A percentile compares a stretch with the other conserved stretches of the same genome.
Evolutionary conservation across 257 asterid species (phyloP).

Genomic region (Solanum acaule): DNA sequence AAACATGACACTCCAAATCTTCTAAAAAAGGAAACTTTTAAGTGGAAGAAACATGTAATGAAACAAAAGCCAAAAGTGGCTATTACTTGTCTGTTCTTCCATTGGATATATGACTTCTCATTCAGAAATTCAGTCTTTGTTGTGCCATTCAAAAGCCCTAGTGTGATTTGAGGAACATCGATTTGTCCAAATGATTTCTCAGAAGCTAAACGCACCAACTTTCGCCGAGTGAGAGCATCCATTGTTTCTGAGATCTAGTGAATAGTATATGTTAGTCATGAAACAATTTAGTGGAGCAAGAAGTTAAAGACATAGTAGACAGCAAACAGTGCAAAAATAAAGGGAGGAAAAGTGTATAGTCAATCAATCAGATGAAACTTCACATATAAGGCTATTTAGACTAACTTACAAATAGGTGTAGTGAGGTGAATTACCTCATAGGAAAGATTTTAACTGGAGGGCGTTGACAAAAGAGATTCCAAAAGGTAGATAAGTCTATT

Average conservation of each 20-base stretch:
- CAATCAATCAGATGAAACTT: background rate
- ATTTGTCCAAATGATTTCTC: constrained; percentile 50
- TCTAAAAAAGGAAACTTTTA: background rate
- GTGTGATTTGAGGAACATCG: constrained; percentile 66
- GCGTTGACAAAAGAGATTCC: background rate
- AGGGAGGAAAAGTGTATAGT: background rate
- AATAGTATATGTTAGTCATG: constrained; percentile 17
- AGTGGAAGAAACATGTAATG: background rate
- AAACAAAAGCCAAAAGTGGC: background rate
- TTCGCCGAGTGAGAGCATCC: constrained; percentile 57
- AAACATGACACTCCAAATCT: background rate
- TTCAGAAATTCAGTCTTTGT: constrained; percentile 65
- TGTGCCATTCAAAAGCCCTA: constrained; percentile 75
- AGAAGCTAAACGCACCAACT: constrained; percentile 47
- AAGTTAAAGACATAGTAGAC: background rate
- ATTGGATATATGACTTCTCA: constrained; percentile 60
- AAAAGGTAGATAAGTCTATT: background rate
- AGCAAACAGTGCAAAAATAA: background rate
- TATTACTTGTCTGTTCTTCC: constrained; percentile 86
- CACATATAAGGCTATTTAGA: background rate
- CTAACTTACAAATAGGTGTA: background rate
- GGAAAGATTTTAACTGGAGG: background rate
- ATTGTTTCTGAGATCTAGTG: constrained; percentile 76
- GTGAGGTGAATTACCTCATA: background rate
- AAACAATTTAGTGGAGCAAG: background rate